Evolutionary conservation across 1,284 basidiomycete species (phyloP).

Genomic region (Tetrapyrgos nigripes): DNA sequence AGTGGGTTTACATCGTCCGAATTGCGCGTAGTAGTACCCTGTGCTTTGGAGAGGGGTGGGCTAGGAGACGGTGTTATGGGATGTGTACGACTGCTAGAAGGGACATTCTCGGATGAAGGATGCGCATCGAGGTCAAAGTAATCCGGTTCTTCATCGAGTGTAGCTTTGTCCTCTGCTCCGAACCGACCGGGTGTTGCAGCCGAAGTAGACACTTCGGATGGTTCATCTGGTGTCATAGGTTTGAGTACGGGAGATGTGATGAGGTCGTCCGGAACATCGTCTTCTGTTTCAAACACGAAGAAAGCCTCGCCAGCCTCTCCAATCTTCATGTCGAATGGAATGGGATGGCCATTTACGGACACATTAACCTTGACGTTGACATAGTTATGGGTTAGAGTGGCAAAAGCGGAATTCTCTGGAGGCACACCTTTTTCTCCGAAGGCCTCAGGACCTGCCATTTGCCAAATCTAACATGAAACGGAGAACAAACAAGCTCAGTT

Average conservation of each 20-base stretch:
- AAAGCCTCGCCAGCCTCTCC: constrained; percentile 99
- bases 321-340: constrained; percentile 98
- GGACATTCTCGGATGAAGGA: constrained; percentile 20
- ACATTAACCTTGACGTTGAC: constrained; percentile 70
- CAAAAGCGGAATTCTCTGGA: neutral
- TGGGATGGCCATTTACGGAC: constrained; percentile 78
- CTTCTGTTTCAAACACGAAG: constrained; percentile 98
- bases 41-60: constrained; percentile 14
- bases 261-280: constrained; percentile 91
- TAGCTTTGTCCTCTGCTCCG: constrained; percentile 40
- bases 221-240: constrained; percentile 55
- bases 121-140: constrained; percentile 68
- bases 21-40: neutral
- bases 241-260: constrained; percentile 91
- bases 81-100: neutral
- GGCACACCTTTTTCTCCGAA: constrained; percentile 87
- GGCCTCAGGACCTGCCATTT: constrained; percentile 97
- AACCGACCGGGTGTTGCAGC: constrained; percentile 46
- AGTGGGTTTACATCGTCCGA: constrained; percentile 14
- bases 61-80: constrained; percentile 21
- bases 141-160: constrained; percentile 56
- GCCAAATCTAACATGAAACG: constrained; percentile 98
- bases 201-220: constrained; percentile 30
- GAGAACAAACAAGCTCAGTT: constrained; percentile 87
- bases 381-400: neutral